Evolutionary conservation across 2,329 filamentous ascomycete genomes (phyloP).

Genomic region (Arthrinium puccinioides): DNA sequence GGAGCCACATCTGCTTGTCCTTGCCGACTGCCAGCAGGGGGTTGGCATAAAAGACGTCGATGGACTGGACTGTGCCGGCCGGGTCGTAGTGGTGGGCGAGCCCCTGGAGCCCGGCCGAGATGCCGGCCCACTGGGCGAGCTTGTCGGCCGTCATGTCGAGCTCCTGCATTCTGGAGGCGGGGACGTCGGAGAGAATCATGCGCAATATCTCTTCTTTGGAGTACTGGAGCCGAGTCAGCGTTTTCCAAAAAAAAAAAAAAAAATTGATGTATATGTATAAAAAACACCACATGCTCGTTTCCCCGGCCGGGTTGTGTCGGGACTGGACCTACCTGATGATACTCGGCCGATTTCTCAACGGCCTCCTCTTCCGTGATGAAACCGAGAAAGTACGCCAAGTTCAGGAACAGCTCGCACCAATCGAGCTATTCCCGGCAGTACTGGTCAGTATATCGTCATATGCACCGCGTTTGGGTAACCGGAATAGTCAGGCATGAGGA

Average conservation of each 20-base stretch:
- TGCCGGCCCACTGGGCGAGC: conserved; percentile 21
- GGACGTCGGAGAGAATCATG: conserved; percentile 12
- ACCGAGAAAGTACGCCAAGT: conserved; percentile 25
- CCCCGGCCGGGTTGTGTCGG: background rate
- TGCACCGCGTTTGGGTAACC: background rate
- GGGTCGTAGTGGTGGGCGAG: conserved; percentile 29
- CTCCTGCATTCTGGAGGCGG: conserved; percentile 12
- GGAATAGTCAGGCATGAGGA: too few species aligned
- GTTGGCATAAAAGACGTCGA: conserved; percentile 30
- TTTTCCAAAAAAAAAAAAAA: too few species aligned
- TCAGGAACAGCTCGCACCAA: conserved; percentile 23
- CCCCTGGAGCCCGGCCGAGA: conserved; percentile 22
- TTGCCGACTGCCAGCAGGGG: conserved; percentile 19
- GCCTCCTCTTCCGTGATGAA: conserved; percentile 22
- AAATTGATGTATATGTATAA: too few species aligned
- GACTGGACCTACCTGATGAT: background rate
- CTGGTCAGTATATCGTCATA: background rate
- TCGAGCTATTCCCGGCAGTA: conserved; percentile 19
- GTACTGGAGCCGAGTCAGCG: background rate
- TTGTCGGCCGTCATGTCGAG: conserved; percentile 14
- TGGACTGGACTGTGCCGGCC: conserved; percentile 17
- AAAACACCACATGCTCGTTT: too few species aligned
- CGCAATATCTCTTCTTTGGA: conserved; percentile 12
- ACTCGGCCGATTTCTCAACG: conserved; percentile 10
- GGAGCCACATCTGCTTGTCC: conserved; percentile 16